These are phyloP conservation scores for Mycena rosella DNA, from an alignment of 768 basidiomycete genomes.

Conservation along the genomic window DNA sequence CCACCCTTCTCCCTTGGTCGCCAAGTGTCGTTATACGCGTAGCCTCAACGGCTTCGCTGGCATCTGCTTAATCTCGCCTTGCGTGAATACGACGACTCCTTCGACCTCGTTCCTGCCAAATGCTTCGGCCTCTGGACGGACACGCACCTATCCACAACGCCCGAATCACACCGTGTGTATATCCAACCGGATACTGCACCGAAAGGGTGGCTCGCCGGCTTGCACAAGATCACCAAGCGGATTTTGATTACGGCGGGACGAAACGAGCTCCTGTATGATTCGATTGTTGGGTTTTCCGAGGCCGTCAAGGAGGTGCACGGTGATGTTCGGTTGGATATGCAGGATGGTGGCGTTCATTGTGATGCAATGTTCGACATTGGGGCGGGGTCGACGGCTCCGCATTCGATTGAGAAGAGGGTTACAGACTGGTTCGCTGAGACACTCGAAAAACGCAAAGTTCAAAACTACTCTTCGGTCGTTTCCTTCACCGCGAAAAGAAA, in stretches of 20 bases:
- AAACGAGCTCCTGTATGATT: constrained; percentile 10
- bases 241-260: constrained; percentile 13
- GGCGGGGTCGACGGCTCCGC: constrained; percentile 15
- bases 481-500: too few relatives aligned
- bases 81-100: constrained; percentile 1
- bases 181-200: neutral
- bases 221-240: neutral
- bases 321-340: constrained; percentile 13
- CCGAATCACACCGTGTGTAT: constrained; percentile 14
- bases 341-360: constrained; percentile 22
- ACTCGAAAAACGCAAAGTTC: too few relatives aligned
- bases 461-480: too few relatives aligned
- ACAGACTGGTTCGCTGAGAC: constrained; percentile 12
- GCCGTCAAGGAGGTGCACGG: neutral
- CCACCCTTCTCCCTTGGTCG: constrained; percentile 29
- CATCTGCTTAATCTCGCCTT: constrained; percentile 26
- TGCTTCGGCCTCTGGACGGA: constrained; percentile 2
- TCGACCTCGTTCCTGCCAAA: constrained; percentile 15
- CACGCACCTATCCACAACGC: constrained; percentile 5
- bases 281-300: constrained; percentile 2
- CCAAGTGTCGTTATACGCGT: neutral
- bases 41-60: constrained; percentile 17
- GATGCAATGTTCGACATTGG: constrained; percentile 9
- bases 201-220: constrained; percentile 6
- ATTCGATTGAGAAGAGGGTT: neutral